Evolutionary conservation across 177 flowering plant genomes (phyloP).

Genomic region (Vitis hybrid): DNA sequence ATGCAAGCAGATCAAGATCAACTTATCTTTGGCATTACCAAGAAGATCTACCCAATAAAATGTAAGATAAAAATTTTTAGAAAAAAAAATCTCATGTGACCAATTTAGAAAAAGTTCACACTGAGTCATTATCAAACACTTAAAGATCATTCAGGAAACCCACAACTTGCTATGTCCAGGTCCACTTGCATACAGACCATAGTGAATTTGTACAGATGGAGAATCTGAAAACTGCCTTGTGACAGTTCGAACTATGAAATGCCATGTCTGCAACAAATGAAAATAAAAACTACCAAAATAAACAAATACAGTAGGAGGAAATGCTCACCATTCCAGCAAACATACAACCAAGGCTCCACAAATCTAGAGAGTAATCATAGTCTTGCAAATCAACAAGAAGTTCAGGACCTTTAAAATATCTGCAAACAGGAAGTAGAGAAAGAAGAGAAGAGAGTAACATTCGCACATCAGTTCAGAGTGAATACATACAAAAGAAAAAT

Average conservation of each 20-base stretch:
- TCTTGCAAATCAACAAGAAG: conserved; percentile 98
- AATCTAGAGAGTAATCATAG: conserved; percentile 88
- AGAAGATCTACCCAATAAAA: background rate
- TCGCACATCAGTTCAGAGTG: too few species aligned
- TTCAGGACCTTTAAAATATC: conserved; percentile 95
- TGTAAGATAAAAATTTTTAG: too few species aligned
- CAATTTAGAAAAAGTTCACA: background rate
- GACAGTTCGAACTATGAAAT: background rate
- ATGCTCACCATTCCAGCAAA: conserved; percentile 90
- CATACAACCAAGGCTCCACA: conserved; percentile 99
- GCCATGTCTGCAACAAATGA: background rate
- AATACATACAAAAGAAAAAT: too few species aligned
- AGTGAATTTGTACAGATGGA: background rate
- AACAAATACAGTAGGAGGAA: background rate
- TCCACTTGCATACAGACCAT: conserved; percentile 18
- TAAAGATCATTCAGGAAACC: background rate
- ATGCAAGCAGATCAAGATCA: conserved; percentile 22
- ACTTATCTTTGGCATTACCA: conserved; percentile 12
- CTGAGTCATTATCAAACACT: background rate
- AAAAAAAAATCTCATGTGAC: background rate
- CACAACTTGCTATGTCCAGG: conserved; percentile 9
- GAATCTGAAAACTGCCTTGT: background rate
- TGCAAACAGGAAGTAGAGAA: conserved; percentile 29
- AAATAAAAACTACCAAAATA: background rate
- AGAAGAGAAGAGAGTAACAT: background rate